These are phyloP conservation scores for Colletotrichum euphorbiae DNA, from an alignment of 2,329 filamentous ascomycete species.

Conservation along the genomic window DNA sequence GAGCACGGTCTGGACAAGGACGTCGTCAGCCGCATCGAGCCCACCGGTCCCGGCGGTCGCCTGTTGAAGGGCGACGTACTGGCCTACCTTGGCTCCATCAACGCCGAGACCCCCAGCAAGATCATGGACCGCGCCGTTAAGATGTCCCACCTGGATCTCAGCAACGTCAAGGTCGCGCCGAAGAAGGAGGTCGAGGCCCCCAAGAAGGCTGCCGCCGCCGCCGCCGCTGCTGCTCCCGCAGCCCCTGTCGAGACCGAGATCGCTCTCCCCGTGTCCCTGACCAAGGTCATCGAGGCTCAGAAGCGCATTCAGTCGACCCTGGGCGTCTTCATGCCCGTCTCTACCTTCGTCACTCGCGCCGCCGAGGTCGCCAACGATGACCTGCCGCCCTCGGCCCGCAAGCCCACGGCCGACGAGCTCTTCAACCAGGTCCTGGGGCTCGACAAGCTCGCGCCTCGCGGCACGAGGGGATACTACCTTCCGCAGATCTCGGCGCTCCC, in stretches of 20 bases:
- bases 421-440: constrained; percentile 90
- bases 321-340: constrained; percentile 84
- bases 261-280: constrained; percentile 81
- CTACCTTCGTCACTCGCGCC: constrained; percentile 87
- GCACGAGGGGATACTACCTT: constrained; percentile 71
- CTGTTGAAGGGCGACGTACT: constrained; percentile 96
- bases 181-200: constrained; percentile 55
- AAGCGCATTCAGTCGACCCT: constrained; percentile 81
- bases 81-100: constrained; percentile 85
- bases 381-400: constrained; percentile 75
- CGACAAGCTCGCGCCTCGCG: constrained; percentile 55
- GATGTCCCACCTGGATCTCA: constrained; percentile 87
- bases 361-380: constrained; percentile 89
- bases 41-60: constrained; percentile 87
- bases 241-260: constrained; percentile 67
- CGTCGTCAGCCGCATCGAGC: constrained; percentile 83
- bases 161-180: constrained; percentile 87
- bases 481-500: constrained; percentile 77
- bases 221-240: constrained; percentile 47
- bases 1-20: constrained; percentile 80
- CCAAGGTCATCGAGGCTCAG: constrained; percentile 83
- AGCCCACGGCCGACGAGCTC: constrained; percentile 81
- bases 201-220: constrained; percentile 17
- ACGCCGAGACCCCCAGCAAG: constrained; percentile 75
- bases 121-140: constrained; percentile 79